Evolutionary conservation across 495 filamentous ascomycete species (phyloP).

Genomic region (Penicillium subrubescens): DNA sequence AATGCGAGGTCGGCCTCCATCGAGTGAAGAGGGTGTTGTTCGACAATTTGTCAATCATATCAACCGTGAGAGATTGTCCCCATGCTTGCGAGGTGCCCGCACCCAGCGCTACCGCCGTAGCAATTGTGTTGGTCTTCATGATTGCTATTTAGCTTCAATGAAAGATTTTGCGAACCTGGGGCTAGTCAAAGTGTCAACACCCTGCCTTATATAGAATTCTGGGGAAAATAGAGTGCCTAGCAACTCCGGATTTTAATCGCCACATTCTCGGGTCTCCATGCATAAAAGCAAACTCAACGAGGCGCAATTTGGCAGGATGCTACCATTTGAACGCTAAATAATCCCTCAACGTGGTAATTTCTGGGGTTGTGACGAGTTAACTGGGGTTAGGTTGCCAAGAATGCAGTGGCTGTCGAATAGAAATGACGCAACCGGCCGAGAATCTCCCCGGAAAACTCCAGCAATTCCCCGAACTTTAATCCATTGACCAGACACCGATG

Average conservation of each 20-base stretch:
- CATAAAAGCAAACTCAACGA: not conserved
- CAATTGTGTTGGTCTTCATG: slow-evolving; percentile 7
- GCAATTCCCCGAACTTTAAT: slow-evolving; percentile 7
- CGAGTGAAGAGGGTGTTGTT: slow-evolving; percentile 20
- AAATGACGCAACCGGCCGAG: slow-evolving; percentile 6
- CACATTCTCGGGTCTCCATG: slow-evolving; percentile 15
- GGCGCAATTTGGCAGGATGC: not conserved
- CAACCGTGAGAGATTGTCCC: slow-evolving; percentile 11
- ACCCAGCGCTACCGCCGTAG: slow-evolving; percentile 9
- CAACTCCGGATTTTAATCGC: slow-evolving; percentile 19
- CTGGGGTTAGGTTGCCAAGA: slow-evolving; percentile 6
- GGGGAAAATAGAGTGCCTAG: not conserved
- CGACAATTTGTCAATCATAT: slow-evolving; percentile 18
- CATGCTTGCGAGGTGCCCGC: slow-evolving; percentile 3
- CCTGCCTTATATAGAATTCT: not conserved
- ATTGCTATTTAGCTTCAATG: not conserved
- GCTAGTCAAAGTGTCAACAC: not conserved
- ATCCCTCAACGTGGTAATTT: not conserved
- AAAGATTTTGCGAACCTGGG: not conserved
- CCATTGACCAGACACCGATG: not conserved
- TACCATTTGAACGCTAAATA: not conserved
- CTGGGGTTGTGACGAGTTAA: not conserved
- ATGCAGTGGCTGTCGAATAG: slow-evolving; percentile 4
- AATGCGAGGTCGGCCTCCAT: slow-evolving; percentile 23
- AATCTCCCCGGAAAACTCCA: slow-evolving; percentile 10